Evolutionary conservation across 257 asterid genomes (phyloP).

Genomic region (Lycium ferocissimum): DNA sequence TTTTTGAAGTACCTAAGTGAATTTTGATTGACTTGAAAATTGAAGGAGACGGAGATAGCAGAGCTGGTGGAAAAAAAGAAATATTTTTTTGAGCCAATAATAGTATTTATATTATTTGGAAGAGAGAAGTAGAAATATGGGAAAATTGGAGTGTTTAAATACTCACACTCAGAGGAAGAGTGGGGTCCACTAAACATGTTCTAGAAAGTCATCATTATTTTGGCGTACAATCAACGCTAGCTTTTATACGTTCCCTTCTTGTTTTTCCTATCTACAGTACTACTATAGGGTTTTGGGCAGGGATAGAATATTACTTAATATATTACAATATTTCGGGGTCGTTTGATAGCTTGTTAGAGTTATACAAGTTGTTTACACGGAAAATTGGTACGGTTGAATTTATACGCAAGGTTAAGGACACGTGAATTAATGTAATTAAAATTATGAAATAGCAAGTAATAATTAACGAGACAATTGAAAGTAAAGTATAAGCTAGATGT

Average conservation of each 20-base stretch:
- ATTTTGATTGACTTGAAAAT: not conserved
- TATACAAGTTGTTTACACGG: too few relatives aligned
- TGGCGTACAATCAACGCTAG: conserved; percentile 22
- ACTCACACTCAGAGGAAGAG: not conserved
- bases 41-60: conserved; percentile 15
- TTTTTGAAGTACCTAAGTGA: not conserved
- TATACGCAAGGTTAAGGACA: too few relatives aligned
- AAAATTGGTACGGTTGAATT: too few relatives aligned
- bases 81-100: conserved; percentile 17
- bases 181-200: not conserved
- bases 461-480: too few relatives aligned
- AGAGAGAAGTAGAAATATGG: not conserved
- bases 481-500: too few relatives aligned
- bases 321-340: too few relatives aligned
- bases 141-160: not conserved
- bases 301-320: too few relatives aligned
- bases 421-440: too few relatives aligned
- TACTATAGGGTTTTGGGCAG: too few relatives aligned
- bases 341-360: too few relatives aligned
- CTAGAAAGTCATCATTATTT: conserved; percentile 10
- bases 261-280: too few relatives aligned
- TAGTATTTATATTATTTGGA: not conserved
- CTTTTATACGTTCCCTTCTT: not conserved
- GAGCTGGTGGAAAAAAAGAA: not conserved
- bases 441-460: too few relatives aligned